phyloP scores from a whole-genome alignment of 1,284 basidiomycete genomes.

The Cryptococcus depauperatus region DNA sequence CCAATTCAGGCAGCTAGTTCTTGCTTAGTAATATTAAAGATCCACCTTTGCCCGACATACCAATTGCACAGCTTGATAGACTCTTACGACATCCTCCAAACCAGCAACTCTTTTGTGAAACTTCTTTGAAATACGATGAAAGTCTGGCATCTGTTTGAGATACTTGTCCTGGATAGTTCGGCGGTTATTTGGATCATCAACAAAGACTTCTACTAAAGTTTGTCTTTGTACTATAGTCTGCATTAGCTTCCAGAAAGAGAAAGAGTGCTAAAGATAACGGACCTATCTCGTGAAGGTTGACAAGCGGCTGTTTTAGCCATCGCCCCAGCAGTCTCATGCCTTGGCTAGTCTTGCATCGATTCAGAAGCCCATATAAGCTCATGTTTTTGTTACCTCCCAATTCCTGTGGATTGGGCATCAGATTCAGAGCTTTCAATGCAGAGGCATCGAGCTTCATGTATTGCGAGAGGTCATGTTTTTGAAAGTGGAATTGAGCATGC shows the following conservation, averaged over 20 bases:
- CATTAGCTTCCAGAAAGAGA: background rate
- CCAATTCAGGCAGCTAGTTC: slow-evolving; percentile 64
- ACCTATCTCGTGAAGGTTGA: slow-evolving; percentile 91
- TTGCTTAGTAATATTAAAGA: background rate
- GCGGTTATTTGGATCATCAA: slow-evolving; percentile 67
- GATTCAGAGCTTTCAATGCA: slow-evolving; percentile 80
- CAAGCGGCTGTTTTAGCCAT: slow-evolving; percentile 95
- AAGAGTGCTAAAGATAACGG: slow-evolving; percentile 37
- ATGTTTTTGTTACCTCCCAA: slow-evolving; percentile 59
- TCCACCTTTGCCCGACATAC: slow-evolving; percentile 33
- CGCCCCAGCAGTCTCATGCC: slow-evolving; percentile 82
- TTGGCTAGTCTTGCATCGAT: slow-evolving; percentile 94
- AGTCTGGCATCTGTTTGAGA: slow-evolving; percentile 86
- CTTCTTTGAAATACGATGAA: slow-evolving; percentile 84
- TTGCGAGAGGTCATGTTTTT: slow-evolving; percentile 83
- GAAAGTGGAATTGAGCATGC: slow-evolving; percentile 70
- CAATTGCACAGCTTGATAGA: slow-evolving; percentile 79
- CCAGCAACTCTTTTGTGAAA: slow-evolving; percentile 79
- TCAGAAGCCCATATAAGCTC: slow-evolving; percentile 80
- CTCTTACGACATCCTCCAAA: slow-evolving; percentile 90
- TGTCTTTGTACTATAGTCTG: slow-evolving; percentile 62
- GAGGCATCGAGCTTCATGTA: slow-evolving; percentile 96
- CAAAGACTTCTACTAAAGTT: slow-evolving; percentile 76
- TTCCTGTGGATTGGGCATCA: slow-evolving; percentile 66
- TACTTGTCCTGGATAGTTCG: slow-evolving; percentile 71